Evolutionary conservation across 116 monocot genomes (phyloP).

Genomic region (Trichopus zeylanicus): DNA sequence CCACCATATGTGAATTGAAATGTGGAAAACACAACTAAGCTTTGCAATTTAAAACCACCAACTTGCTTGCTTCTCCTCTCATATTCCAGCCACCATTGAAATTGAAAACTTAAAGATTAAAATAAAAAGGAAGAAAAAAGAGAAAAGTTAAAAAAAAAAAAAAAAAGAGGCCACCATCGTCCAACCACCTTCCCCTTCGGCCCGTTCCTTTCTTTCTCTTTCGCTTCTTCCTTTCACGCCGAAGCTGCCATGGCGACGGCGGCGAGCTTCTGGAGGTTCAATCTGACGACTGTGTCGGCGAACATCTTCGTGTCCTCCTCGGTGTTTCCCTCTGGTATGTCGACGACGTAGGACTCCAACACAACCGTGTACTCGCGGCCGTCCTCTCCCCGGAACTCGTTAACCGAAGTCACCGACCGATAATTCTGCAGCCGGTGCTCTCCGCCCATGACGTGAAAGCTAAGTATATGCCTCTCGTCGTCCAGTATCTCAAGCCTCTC

Average conservation of each 20-base stretch:
- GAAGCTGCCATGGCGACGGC: constrained; percentile 16
- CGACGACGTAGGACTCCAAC: constrained; percentile 63
- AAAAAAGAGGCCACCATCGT: too few species aligned
- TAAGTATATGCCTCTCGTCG: constrained; percentile 27
- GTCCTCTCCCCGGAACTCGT: constrained; percentile 7
- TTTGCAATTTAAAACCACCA: too few species aligned
- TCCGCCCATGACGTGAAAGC: constrained; percentile 55
- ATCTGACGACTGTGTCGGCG: constrained; percentile 49
- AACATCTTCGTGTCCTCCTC: constrained; percentile 57
- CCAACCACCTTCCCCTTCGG: too few species aligned
- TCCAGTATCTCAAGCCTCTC: constrained; percentile 63
- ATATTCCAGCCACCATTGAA: too few species aligned
- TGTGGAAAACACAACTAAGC: too few species aligned
- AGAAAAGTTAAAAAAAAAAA: too few species aligned
- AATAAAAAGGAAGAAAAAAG: too few species aligned
- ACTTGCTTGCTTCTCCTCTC: too few species aligned
- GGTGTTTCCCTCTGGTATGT: constrained; percentile 55
- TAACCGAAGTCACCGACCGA: constrained; percentile 47
- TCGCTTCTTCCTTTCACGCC: too few species aligned
- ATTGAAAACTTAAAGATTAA: too few species aligned
- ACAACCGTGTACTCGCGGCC: constrained; percentile 32
- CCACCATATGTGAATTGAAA: too few species aligned
- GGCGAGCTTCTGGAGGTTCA: constrained; percentile 65
- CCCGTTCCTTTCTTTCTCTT: too few species aligned
- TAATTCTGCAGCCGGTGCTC: constrained; percentile 56